Evolutionary conservation across 345 rosid species (phyloP), one percentile per base, ranked within the genome.

Genomic region (Corchorus capsularis): DNA sequence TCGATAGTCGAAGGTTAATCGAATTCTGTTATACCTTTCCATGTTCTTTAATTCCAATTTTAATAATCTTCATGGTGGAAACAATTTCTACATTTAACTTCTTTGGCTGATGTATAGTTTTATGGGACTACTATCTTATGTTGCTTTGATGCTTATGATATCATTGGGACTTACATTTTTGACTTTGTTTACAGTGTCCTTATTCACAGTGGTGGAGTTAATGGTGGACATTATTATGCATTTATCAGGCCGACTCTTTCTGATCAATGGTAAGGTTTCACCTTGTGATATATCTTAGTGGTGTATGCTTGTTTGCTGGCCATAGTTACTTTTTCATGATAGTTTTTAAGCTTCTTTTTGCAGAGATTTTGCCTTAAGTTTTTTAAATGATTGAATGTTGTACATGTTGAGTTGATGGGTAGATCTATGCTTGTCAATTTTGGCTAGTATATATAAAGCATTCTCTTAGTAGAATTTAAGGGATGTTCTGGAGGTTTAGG

Each of bases 201-300:
- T 71, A 98, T 95, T 82, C 99, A 95, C 76, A 95, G 98, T 66
- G 99, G 97, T 47, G 99, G 98, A 69, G 98, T 93, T 83, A 95
- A 93, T 82, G 97, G 96, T 77, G 99, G 99, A 69, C 99, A 95
- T 81, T 93, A 95, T 86, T 93, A 93, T 79, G 99, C 99, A n/a
- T 95, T 85, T 83, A 95, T 95, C 81, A 87, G 99, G 83, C 98
- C 99, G 41, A 93, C 98, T 10, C 94, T 95, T 76, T 84, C 96
- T 76, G 94, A 93, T 83, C 94, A 93, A 74, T 95, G 99, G 99
- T 95, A 88, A 73, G n/a, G 87, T 49, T 35, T 64, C 53, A 19
- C 72, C 2, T 74, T 54, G 32, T 62, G 20, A 57, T 6, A 19
- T 54, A 45, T 71, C 17, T 37, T 5, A 4, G 20, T 22, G 47